Percentiles rank a stretch among this genome's conserved stretches.
These are phyloP conservation scores for Apiospora rasikravindrae DNA, from an alignment of 2,329 filamentous ascomycete species.

Conservation along the genomic window DNA sequence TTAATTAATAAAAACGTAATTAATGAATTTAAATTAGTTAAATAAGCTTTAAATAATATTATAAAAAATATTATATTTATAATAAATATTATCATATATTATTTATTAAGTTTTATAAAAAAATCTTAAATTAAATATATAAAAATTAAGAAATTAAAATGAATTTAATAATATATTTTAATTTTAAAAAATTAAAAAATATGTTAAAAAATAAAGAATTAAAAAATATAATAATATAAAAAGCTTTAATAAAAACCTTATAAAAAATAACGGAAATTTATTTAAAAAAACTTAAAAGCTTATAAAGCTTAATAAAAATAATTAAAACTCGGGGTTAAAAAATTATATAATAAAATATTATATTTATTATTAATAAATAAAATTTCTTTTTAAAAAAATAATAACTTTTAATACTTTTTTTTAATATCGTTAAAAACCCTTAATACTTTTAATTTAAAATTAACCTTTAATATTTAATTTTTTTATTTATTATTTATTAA, in stretches of 20 bases:
- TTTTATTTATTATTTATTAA: background rate
- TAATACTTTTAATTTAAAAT: background rate
- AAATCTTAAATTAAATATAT: background rate
- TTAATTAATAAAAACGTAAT: too few species aligned
- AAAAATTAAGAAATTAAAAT: background rate
- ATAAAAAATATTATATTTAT: background rate
- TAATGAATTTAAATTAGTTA: too few species aligned
- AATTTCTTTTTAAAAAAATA: background rate
- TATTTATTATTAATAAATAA: background rate
- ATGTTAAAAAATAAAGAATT: background rate
- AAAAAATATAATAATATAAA: background rate
- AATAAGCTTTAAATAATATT: too few species aligned
- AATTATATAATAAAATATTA: background rate
- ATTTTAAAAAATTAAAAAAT: too few species aligned
- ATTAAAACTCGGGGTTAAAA: background rate
- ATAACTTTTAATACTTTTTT: background rate
- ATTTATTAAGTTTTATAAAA: background rate
- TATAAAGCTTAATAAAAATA: background rate
- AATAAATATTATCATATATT: background rate
- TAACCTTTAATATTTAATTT: background rate
- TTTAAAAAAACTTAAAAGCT: background rate
- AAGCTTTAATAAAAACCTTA: too few species aligned
- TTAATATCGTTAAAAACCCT: background rate
- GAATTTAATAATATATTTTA: too few species aligned
- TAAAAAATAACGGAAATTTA: background rate